Evolutionary conservation across 2,329 filamentous ascomycete genomes (phyloP).

Genomic region (Botryosphaeria agaves): DNA sequence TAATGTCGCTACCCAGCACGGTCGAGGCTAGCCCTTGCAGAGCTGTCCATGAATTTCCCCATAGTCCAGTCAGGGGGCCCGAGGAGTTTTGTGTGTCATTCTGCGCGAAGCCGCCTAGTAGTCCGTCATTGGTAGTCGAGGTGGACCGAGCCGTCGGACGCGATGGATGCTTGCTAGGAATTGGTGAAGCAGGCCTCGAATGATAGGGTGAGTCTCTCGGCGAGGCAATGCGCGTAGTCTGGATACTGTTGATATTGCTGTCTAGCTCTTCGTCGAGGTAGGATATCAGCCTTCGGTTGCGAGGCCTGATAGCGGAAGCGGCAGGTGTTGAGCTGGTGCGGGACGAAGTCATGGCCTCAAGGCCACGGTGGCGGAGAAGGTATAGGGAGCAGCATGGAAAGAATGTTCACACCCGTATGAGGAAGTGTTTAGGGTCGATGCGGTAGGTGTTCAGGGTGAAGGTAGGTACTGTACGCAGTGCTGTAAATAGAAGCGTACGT

Average conservation of each 20-base stretch:
- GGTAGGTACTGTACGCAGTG: neutral
- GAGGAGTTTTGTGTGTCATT: slow-evolving; percentile 8
- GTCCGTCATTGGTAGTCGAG: slow-evolving; percentile 1
- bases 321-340: slow-evolving; percentile 21
- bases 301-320: slow-evolving; percentile 24
- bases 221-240: slow-evolving; percentile 13
- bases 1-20: slow-evolving; percentile 24
- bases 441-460: neutral
- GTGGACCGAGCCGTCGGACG: slow-evolving; percentile 6
- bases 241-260: slow-evolving; percentile 14
- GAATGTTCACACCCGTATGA: neutral
- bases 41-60: slow-evolving; percentile 30
- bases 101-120: slow-evolving; percentile 3
- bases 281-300: slow-evolving; percentile 29
- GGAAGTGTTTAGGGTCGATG: neutral
- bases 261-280: slow-evolving; percentile 26
- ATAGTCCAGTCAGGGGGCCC: slow-evolving; percentile 24
- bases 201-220: slow-evolving; percentile 19
- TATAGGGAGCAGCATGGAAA: slow-evolving; percentile 16
- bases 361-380: slow-evolving; percentile 15
- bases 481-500: neutral
- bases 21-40: slow-evolving; percentile 32
- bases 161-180: slow-evolving; percentile 18
- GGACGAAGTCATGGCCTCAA: slow-evolving; percentile 19
- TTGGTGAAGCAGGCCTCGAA: slow-evolving; percentile 23